Conservation (phyloP, 129 eudicot species). For the Silybum marianum region DNA sequence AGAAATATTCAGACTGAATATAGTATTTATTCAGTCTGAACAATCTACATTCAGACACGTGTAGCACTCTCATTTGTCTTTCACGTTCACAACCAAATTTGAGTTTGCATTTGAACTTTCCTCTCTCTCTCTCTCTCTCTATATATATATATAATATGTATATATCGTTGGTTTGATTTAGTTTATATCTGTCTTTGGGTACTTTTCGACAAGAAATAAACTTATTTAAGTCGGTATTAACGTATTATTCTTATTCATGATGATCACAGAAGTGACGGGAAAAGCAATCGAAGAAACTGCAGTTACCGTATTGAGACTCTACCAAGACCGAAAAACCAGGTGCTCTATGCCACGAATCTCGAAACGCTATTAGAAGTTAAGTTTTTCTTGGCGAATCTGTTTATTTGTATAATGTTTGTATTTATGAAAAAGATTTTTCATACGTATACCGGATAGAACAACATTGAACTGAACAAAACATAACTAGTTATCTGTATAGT, state of each 20-base stretch:
- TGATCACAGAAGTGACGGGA: conserved; percentile 85
- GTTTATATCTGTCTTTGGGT: conserved; percentile 10
- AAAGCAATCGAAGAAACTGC: conserved; percentile 98
- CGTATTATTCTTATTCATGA: conserved; percentile 1
- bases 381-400: not conserved
- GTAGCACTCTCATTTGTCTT: too few relatives aligned
- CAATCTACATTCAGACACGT: too few relatives aligned
- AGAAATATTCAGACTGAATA: too few relatives aligned
- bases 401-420: too few relatives aligned
- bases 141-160: too few relatives aligned
- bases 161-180: too few relatives aligned
- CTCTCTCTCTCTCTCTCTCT: too few relatives aligned
- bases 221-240: not conserved
- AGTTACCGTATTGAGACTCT: conserved; percentile 75
- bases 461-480: not conserved
- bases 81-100: too few relatives aligned
- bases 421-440: not conserved
- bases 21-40: too few relatives aligned
- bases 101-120: too few relatives aligned
- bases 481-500: not conserved
- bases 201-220: not conserved
- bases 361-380: conserved; percentile 65
- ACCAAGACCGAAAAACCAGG: conserved; percentile 83
- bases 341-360: conserved; percentile 96
- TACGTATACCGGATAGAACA: not conserved